Conservation (phyloP, 202 grass and related monocot species). For the Panicum hallii region DNA sequence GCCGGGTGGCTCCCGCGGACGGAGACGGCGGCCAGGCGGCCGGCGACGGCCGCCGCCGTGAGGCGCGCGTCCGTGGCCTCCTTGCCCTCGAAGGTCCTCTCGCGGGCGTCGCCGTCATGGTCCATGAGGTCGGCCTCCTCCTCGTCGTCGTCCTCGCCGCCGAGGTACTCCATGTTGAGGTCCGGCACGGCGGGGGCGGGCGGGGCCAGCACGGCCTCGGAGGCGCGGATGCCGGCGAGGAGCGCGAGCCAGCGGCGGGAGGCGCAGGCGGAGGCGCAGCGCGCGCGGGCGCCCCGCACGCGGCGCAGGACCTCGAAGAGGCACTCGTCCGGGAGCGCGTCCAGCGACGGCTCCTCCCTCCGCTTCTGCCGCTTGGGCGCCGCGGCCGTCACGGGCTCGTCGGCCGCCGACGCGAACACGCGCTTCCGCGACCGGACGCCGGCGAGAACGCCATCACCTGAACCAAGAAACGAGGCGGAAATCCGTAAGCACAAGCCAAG, state of each 20-base stretch:
- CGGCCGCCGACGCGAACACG: slow-evolving; percentile 44
- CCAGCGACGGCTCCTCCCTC: slow-evolving; percentile 58
- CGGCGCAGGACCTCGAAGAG: slow-evolving; percentile 96
- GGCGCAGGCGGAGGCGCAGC: slow-evolving; percentile 74
- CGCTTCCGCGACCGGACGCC: slow-evolving; percentile 67
- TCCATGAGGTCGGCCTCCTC: slow-evolving; percentile 46
- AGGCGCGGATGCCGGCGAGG: slow-evolving; percentile 69
- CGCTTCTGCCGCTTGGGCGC: slow-evolving; percentile 51
- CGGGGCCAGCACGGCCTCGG: slow-evolving; percentile 52
- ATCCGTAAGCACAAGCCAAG: slow-evolving; percentile 5
- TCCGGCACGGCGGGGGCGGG: slow-evolving; percentile 59
- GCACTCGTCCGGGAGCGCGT: slow-evolving; percentile 88
- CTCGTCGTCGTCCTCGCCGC: slow-evolving; percentile 45
- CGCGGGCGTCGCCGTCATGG: slow-evolving; percentile 42
- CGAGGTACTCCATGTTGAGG: slow-evolving; percentile 65
- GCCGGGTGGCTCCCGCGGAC: slow-evolving; percentile 70
- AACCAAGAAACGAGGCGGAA: neutral
- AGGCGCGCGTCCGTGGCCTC: slow-evolving; percentile 77
- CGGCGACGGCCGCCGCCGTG: slow-evolving; percentile 65
- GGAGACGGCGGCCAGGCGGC: slow-evolving; percentile 60
- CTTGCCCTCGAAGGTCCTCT: slow-evolving; percentile 66
- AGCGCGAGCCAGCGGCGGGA: slow-evolving; percentile 86
- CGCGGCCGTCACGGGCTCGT: slow-evolving; percentile 22
- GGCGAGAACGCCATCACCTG: slow-evolving; percentile 44
- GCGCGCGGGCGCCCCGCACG: slow-evolving; percentile 59